phyloP scores from a whole-genome alignment of 805 yeast species.

The Candida chauliodis region DNA sequence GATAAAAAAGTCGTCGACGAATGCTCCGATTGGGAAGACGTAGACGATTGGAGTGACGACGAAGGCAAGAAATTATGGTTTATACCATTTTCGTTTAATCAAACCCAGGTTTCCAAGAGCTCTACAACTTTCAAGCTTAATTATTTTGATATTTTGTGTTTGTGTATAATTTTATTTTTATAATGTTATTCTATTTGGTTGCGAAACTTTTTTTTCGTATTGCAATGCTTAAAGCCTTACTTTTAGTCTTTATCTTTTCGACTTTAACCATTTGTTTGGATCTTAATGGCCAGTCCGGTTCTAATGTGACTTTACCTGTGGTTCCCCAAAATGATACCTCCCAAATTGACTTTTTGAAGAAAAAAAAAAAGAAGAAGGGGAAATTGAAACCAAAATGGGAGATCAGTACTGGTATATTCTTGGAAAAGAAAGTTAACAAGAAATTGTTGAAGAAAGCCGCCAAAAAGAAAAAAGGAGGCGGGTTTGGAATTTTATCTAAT shows the following conservation, averaged over 20 bases:
- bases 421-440: slow-evolving; percentile 13
- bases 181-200: slow-evolving; percentile 1
- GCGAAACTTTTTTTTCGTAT: slow-evolving; percentile 5
- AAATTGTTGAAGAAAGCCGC: slow-evolving; percentile 9
- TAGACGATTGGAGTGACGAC: slow-evolving; percentile 4
- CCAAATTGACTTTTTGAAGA: slow-evolving; percentile 2
- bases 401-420: slow-evolving; percentile 17
- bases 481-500: slow-evolving; percentile 4
- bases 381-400: slow-evolving; percentile 11
- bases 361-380: slow-evolving; percentile 6
- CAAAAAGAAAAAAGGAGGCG: slow-evolving; percentile 11
- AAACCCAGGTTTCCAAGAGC: neutral
- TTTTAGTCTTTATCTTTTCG: neutral
- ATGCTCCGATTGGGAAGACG: slow-evolving; percentile 5
- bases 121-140: neutral
- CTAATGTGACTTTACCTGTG: neutral
- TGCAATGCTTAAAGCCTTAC: neutral
- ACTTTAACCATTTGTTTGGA: too few species aligned
- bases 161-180: slow-evolving; percentile 6
- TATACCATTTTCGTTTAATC: slow-evolving; percentile 1
- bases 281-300: too few species aligned
- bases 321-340: slow-evolving; percentile 1
- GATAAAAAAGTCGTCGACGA: slow-evolving; percentile 6
- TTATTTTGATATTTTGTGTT: slow-evolving; percentile 5
- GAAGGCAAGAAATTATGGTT: slow-evolving; percentile 3